Evolutionary conservation across 306 rosid genomes (phyloP).

Genomic region (Sophora flavescens): DNA sequence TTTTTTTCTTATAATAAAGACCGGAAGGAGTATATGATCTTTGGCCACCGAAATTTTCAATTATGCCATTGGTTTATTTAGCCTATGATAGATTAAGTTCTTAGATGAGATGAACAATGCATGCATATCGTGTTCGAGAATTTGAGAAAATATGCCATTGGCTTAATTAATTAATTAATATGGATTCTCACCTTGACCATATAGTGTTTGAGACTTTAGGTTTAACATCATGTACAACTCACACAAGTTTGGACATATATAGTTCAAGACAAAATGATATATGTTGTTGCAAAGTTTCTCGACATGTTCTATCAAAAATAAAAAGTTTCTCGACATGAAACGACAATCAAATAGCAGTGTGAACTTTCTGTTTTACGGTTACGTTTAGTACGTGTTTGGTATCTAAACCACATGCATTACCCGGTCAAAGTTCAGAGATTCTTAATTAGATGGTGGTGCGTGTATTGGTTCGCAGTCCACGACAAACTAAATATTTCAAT

Average conservation of each 20-base stretch:
- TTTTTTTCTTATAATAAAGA: no score
- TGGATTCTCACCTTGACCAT: no score
- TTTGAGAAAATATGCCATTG: no score
- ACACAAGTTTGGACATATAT: no score
- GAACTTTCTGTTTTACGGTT: neutral
- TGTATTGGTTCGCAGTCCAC: neutral
- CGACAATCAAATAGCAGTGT: neutral
- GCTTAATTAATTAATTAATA: no score
- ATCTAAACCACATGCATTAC: neutral
- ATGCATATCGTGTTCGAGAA: no score
- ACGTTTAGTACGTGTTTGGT: neutral
- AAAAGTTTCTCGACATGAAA: neutral
- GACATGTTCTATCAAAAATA: no score
- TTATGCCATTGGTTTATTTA: neutral
- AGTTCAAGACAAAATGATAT: no score
- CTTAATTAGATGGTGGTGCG: neutral
- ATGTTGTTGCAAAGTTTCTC: neutral
- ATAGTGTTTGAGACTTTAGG: no score
- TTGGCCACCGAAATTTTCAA: neutral
- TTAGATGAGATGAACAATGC: neutral
- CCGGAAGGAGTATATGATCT: no score
- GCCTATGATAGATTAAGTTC: neutral
- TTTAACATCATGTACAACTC: no score
- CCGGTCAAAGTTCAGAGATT: conserved; percentile 47
- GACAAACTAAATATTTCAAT: neutral